Evolutionary conservation across 306 rosid genomes (phyloP).

Genomic region (Astragalus glycyphyllos): DNA sequence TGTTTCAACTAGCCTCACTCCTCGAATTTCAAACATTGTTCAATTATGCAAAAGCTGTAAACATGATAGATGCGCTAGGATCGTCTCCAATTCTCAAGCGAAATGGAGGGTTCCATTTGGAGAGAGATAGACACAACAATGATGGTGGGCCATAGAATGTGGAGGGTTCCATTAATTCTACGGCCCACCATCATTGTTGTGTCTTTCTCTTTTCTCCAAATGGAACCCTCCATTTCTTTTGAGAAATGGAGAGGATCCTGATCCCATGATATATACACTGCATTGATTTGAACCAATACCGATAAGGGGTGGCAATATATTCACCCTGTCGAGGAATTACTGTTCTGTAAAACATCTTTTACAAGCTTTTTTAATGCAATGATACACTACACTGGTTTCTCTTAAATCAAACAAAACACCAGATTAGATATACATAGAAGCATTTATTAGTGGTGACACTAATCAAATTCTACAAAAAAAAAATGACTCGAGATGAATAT

Average conservation of each 20-base stretch:
- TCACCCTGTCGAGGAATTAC: neutral
- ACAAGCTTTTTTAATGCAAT: neutral
- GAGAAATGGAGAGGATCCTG: too few species aligned
- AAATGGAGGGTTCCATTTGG: too few species aligned
- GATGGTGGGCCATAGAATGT: too few species aligned
- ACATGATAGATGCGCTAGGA: neutral
- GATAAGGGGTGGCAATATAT: neutral
- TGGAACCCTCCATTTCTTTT: too few species aligned
- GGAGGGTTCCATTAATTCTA: too few species aligned
- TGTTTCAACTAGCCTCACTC: neutral
- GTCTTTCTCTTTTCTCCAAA: too few species aligned
- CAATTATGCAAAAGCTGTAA: slow-evolving; percentile 5
- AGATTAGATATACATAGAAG: slow-evolving; percentile 16
- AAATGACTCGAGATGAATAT: neutral
- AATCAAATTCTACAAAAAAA: too few species aligned
- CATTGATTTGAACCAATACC: neutral
- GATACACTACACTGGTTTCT: neutral
- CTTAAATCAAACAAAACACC: slow-evolving; percentile 25
- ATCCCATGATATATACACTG: too few species aligned
- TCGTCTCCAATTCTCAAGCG: too few species aligned
- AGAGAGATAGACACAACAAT: too few species aligned
- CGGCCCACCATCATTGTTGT: too few species aligned
- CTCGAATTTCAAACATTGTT: neutral
- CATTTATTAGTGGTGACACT: slow-evolving; percentile 9
- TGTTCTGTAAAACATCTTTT: neutral